Conservation (phyloP, 805 yeast species). For the Lipomyces sp. region DNA sequence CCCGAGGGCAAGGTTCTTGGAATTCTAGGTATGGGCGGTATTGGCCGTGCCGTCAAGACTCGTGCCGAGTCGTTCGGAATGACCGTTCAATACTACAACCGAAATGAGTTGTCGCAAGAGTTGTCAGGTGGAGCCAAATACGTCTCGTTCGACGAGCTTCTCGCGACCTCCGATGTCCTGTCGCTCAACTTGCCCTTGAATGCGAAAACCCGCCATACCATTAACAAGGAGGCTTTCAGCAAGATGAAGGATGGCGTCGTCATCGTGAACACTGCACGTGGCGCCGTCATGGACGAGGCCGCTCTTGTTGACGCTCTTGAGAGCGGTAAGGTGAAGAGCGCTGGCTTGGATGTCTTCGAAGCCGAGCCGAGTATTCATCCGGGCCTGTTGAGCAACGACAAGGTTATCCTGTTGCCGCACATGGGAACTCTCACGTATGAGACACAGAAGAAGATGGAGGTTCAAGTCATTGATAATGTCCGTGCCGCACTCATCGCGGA, state of each 20-base stretch:
- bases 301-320: slow-evolving; percentile 51
- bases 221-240: slow-evolving; percentile 56
- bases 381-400: slow-evolving; percentile 49
- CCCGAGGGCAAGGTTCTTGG: slow-evolving; percentile 77
- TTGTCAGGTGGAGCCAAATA: slow-evolving; percentile 69
- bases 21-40: slow-evolving; percentile 84
- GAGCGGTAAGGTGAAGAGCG: slow-evolving; percentile 52
- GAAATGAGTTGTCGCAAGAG: slow-evolving; percentile 56
- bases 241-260: slow-evolving; percentile 79
- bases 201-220: slow-evolving; percentile 62
- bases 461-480: slow-evolving; percentile 68
- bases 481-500: slow-evolving; percentile 58
- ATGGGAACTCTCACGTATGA: slow-evolving; percentile 81
- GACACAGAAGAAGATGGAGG: slow-evolving; percentile 78
- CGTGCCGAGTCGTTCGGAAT: slow-evolving; percentile 77
- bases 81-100: slow-evolving; percentile 69
- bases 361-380: slow-evolving; percentile 57
- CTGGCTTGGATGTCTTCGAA: slow-evolving; percentile 66
- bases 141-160: slow-evolving; percentile 65
- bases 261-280: slow-evolving; percentile 82
- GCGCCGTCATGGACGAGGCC: slow-evolving; percentile 66
- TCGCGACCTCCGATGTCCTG: slow-evolving; percentile 62
- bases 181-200: slow-evolving; percentile 78
- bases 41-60: slow-evolving; percentile 75
- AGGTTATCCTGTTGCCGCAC: slow-evolving; percentile 74